phyloP scores from a whole-genome alignment of 495 filamentous ascomycete species.

The Cercophora sp. region DNA sequence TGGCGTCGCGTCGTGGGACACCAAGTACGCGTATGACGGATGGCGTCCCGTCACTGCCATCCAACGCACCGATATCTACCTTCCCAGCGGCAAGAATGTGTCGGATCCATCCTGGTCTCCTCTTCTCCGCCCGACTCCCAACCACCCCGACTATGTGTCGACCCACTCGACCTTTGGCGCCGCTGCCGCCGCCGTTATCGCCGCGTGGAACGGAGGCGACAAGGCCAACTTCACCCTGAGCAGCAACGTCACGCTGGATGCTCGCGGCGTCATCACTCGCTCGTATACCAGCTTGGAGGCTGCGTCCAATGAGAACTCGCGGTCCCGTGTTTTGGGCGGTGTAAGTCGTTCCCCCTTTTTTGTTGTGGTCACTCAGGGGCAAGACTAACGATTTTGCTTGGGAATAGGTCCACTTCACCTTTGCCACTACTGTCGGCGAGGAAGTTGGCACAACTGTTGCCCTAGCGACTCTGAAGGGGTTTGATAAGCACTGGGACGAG shows the following conservation, averaged over 20 bases:
- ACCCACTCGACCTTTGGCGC: conserved; percentile 35
- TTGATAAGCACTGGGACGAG: conserved; percentile 25
- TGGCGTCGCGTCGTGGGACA: conserved; percentile 28
- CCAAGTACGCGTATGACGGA: conserved; percentile 23
- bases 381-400: not conserved
- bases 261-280: conserved; percentile 27
- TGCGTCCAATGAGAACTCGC: conserved; percentile 27
- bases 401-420: conserved; percentile 30
- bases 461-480: conserved; percentile 18
- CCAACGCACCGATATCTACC: conserved; percentile 21
- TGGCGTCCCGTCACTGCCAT: conserved; percentile 37
- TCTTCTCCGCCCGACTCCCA: conserved; percentile 31
- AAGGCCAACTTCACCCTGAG: conserved; percentile 21
- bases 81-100: conserved; percentile 20
- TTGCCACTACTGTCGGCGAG: conserved; percentile 23
- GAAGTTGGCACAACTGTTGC: conserved; percentile 24
- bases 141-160: conserved; percentile 33
- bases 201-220: conserved; percentile 24
- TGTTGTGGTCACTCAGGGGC: not conserved
- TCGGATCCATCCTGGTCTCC: conserved; percentile 27
- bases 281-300: conserved; percentile 19
- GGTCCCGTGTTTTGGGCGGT: conserved; percentile 30
- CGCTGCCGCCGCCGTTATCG: conserved; percentile 26
- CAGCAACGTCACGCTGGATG: conserved; percentile 31
- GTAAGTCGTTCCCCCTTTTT: conserved; percentile 21